Evolutionary conservation across 2,329 filamentous ascomycete genomes (phyloP).

Genomic region (Fusarium sp.): DNA sequence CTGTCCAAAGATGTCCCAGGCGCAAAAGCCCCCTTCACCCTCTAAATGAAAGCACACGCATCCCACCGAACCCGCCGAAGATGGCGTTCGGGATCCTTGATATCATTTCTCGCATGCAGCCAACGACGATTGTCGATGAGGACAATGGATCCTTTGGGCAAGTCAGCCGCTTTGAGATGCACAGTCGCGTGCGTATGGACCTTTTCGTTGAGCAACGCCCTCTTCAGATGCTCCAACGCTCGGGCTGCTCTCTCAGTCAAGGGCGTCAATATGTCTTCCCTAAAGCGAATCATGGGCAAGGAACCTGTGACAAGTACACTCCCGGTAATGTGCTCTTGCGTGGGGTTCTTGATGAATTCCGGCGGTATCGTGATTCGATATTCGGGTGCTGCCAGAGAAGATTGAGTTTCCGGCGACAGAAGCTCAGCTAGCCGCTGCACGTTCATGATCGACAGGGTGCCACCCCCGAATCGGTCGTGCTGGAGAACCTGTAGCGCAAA

Average conservation of each 20-base stretch:
- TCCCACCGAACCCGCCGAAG: conserved; percentile 50
- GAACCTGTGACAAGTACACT: conserved; percentile 32
- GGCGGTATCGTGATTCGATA: conserved; percentile 47
- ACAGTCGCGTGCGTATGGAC: conserved; percentile 26
- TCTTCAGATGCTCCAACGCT: conserved; percentile 43
- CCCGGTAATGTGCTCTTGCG: conserved; percentile 31
- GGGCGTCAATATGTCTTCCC: conserved; percentile 46
- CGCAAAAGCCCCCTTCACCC: too few species aligned
- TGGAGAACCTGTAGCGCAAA: conserved; percentile 55
- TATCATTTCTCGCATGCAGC: conserved; percentile 47
- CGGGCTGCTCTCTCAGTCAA: conserved; percentile 33
- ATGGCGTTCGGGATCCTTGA: conserved; percentile 48
- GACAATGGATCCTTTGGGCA: conserved; percentile 45
- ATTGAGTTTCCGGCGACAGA: conserved; percentile 39
- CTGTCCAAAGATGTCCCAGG: too few species aligned
- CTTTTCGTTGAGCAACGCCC: conserved; percentile 23
- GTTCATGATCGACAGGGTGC: conserved; percentile 52
- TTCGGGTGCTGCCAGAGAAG: conserved; percentile 40
- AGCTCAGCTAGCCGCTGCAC: conserved; percentile 42
- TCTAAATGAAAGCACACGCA: conserved; percentile 39
- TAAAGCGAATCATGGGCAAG: conserved; percentile 43
- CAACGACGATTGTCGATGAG: conserved; percentile 50
- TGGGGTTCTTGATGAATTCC: conserved; percentile 48
- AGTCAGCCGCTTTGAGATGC: conserved; percentile 40
- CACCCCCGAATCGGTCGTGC: conserved; percentile 52